Evolutionary conservation across 2,329 filamentous ascomycete species (phyloP).

Genomic region (Aspergillus fijiensis): DNA sequence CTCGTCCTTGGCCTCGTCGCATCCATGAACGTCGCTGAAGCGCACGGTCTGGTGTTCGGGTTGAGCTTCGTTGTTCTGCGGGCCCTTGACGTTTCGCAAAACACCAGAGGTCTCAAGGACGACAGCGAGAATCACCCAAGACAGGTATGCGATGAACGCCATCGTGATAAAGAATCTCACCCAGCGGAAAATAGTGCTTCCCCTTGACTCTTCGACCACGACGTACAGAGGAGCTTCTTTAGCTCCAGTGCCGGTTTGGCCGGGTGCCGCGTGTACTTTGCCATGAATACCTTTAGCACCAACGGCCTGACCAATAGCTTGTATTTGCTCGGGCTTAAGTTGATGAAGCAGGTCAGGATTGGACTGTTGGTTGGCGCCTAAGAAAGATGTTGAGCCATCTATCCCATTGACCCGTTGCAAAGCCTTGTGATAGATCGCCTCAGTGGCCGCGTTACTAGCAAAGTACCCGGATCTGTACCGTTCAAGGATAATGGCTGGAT

Average conservation of each 20-base stretch:
- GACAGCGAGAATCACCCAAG: slow-evolving; percentile 75
- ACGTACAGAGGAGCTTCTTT: slow-evolving; percentile 91
- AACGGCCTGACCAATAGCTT: slow-evolving; percentile 78
- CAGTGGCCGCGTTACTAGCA: slow-evolving; percentile 74
- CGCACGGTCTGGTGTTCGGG: slow-evolving; percentile 88
- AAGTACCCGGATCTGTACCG: slow-evolving; percentile 84
- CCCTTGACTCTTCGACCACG: slow-evolving; percentile 85
- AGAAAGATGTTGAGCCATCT: slow-evolving; percentile 26
- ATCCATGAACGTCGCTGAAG: slow-evolving; percentile 93
- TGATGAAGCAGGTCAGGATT: slow-evolving; percentile 13
- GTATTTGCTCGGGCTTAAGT: slow-evolving; percentile 63
- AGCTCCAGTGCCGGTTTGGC: slow-evolving; percentile 60
- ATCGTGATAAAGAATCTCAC: slow-evolving; percentile 82
- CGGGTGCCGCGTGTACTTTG: slow-evolving; percentile 56
- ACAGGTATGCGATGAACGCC: slow-evolving; percentile 73
- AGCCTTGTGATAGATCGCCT: slow-evolving; percentile 75
- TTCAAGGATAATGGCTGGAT: slow-evolving; percentile 90
- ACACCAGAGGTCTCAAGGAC: slow-evolving; percentile 77
- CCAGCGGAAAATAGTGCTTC: slow-evolving; percentile 82
- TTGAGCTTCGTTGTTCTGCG: slow-evolving; percentile 78
- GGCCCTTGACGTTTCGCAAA: slow-evolving; percentile 72
- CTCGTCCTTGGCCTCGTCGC: slow-evolving; percentile 97
- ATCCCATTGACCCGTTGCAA: slow-evolving; percentile 60
- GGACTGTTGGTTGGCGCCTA: slow-evolving; percentile 20
- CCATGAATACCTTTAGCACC: slow-evolving; percentile 69